Conservation (phyloP, 2,329 filamentous ascomycete species). For the Colletotrichum cuscutae region DNA sequence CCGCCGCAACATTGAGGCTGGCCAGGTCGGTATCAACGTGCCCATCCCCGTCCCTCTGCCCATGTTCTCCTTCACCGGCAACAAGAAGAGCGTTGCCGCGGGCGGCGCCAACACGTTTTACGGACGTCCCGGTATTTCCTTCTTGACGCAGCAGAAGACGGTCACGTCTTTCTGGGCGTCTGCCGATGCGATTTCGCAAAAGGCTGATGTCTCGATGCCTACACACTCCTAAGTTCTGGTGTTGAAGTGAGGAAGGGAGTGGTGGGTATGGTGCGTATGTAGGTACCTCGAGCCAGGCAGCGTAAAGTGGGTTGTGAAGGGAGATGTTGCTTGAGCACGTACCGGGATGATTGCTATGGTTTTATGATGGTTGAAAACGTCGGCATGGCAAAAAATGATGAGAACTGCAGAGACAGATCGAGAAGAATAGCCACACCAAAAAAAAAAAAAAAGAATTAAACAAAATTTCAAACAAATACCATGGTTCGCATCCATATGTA, state of each 20-base stretch:
- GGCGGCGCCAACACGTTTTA: constrained; percentile 96
- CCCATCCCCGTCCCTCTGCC: constrained; percentile 79
- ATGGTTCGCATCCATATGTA: too few relatives aligned
- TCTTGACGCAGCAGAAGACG: constrained; percentile 98
- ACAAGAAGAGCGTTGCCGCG: constrained; percentile 92
- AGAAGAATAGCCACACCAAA: too few relatives aligned
- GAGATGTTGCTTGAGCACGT: too few relatives aligned
- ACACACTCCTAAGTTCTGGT: constrained; percentile 49
- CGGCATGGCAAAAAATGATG: too few relatives aligned
- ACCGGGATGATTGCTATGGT: too few relatives aligned
- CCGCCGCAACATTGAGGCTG: constrained; percentile 84
- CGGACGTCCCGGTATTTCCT: constrained; percentile 89
- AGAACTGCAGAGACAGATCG: too few relatives aligned
- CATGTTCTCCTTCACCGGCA: constrained; percentile 79
- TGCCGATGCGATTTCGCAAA: constrained; percentile 85
- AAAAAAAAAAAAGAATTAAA: too few relatives aligned
- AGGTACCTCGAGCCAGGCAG: not conserved
- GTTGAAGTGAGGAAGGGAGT: not conserved
- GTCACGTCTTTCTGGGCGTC: constrained; percentile 92
- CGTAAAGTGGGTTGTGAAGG: too few relatives aligned
- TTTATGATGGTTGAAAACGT: too few relatives aligned
- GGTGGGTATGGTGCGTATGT: not conserved
- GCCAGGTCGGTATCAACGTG: constrained; percentile 88
- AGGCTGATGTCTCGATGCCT: constrained; percentile 92
- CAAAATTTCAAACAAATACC: too few relatives aligned